Conservation (phyloP, 805 yeast species). For the Danielia reshetovae region DNA sequence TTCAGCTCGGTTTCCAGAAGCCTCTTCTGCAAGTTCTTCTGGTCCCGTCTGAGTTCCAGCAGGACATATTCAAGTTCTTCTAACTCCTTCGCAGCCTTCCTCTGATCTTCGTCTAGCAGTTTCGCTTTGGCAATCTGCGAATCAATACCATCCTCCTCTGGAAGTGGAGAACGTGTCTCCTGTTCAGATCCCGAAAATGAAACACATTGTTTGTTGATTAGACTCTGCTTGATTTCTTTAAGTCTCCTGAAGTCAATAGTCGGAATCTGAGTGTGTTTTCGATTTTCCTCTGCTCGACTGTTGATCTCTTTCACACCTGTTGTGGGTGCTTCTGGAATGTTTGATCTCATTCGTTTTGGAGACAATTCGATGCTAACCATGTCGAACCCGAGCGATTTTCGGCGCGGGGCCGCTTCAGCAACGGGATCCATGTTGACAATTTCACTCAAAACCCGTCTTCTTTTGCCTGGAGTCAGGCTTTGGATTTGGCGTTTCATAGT, state of each 20-base stretch:
- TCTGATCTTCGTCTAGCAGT: constrained; percentile 7
- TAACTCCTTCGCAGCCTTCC: constrained; percentile 14
- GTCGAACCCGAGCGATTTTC: constrained; percentile 19
- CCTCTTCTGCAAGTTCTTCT: background rate
- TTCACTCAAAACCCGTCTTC: constrained; percentile 19
- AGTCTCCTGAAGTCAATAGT: constrained; percentile 10
- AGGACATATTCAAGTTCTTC: constrained; percentile 13
- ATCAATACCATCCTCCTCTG: too few relatives aligned
- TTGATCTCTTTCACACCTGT: background rate
- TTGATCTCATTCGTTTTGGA: background rate
- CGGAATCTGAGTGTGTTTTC: background rate
- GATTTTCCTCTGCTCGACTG: background rate
- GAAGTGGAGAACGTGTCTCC: too few relatives aligned
- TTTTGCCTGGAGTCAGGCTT: constrained; percentile 7
- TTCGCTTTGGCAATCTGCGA: too few relatives aligned
- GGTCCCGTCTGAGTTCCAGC: constrained; percentile 6
- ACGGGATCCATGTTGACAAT: constrained; percentile 7
- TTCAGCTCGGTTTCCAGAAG: background rate
- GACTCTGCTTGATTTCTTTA: constrained; percentile 8
- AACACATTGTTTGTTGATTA: constrained; percentile 11
- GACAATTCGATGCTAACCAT: constrained; percentile 14
- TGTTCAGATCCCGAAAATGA: too few relatives aligned
- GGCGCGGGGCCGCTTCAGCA: constrained; percentile 5
- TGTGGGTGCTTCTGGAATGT: background rate
- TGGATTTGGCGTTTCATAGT: too few relatives aligned